Evolutionary conservation across 495 filamentous ascomycete genomes (phyloP).

Genomic region (Penicillium alfredii): DNA sequence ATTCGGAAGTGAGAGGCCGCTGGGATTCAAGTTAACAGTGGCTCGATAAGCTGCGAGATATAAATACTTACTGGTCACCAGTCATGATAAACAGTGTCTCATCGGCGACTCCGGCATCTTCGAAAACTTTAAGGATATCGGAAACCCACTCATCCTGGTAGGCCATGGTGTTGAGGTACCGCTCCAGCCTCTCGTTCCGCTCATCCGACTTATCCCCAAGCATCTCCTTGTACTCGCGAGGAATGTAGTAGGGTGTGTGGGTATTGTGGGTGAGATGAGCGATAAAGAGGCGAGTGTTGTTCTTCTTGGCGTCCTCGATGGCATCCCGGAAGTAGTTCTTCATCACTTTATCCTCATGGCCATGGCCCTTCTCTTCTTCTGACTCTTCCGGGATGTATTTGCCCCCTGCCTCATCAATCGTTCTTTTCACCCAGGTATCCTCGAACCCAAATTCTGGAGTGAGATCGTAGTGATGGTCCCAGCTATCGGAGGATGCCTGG

Average conservation of each 20-base stretch:
- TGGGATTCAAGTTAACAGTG: conserved; percentile 1
- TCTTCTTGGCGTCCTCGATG: conserved; percentile 28
- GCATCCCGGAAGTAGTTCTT: conserved; percentile 34
- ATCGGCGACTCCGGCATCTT: conserved; percentile 33
- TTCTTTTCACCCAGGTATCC: conserved; percentile 20
- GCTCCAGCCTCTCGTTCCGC: conserved; percentile 32
- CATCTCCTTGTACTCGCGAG: conserved; percentile 31
- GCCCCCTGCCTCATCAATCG: conserved; percentile 17
- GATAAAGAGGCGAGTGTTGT: conserved; percentile 35
- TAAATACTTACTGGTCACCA: conserved; percentile 37
- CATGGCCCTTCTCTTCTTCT: conserved; percentile 29
- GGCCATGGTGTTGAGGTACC: conserved; percentile 35
- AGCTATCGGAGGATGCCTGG: conserved; percentile 34
- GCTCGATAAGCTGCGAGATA: neutral
- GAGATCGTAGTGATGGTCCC: conserved; percentile 28
- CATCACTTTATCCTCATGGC: conserved; percentile 31
- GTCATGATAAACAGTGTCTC: conserved; percentile 40
- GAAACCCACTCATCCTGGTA: conserved; percentile 37
- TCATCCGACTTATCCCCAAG: conserved; percentile 18
- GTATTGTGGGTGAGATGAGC: conserved; percentile 38
- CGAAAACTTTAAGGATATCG: conserved; percentile 29
- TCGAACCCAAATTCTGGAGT: conserved; percentile 30
- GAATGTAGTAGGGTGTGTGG: conserved; percentile 39
- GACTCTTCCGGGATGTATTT: conserved; percentile 21
- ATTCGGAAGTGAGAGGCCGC: conserved; percentile 29